Conservation (phyloP, 768 basidiomycete species). For the Daedalea quercina region DNA sequence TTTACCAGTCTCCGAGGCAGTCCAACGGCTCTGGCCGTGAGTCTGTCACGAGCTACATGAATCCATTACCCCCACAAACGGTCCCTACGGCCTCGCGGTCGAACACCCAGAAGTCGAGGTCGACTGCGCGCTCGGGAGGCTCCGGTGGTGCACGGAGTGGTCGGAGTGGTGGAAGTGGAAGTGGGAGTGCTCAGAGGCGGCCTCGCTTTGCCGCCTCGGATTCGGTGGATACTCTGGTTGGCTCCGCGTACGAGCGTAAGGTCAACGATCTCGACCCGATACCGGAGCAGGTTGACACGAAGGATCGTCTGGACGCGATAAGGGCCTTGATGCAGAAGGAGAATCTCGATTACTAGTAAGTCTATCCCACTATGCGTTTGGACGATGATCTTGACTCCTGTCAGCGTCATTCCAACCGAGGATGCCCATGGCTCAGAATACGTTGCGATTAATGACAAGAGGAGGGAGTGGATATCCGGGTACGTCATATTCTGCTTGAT, state of each 20-base stretch:
- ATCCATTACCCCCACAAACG: constrained; percentile 7
- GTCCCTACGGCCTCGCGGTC: constrained; percentile 9
- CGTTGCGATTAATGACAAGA: constrained; percentile 67
- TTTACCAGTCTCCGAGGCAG: constrained; percentile 14
- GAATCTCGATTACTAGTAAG: constrained; percentile 71
- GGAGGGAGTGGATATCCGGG: constrained; percentile 75
- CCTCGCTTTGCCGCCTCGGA: constrained; percentile 46
- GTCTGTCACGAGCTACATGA: constrained; percentile 2
- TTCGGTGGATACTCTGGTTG: constrained; percentile 68
- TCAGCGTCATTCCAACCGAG: constrained; percentile 68
- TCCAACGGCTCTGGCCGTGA: constrained; percentile 5
- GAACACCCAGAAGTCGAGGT: constrained; percentile 15
- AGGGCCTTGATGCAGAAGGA: constrained; percentile 63
- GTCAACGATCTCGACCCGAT: constrained; percentile 53
- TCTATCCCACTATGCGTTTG: constrained; percentile 11
- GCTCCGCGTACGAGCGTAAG: constrained; percentile 66
- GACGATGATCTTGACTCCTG: not conserved
- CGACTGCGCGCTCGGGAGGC: constrained; percentile 21
- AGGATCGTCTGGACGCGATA: constrained; percentile 51
- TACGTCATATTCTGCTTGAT: constrained; percentile 29
- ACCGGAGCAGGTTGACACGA: constrained; percentile 48
- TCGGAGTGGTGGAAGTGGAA: constrained; percentile 4
- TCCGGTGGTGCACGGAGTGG: not conserved
- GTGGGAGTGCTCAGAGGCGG: constrained; percentile 15
- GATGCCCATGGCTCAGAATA: constrained; percentile 85